Percentiles rank a stretch among this genome's conserved stretches.
phyloP scores from a whole-genome alignment of 257 asterid genomes.

The Pogostemon cablin region DNA sequence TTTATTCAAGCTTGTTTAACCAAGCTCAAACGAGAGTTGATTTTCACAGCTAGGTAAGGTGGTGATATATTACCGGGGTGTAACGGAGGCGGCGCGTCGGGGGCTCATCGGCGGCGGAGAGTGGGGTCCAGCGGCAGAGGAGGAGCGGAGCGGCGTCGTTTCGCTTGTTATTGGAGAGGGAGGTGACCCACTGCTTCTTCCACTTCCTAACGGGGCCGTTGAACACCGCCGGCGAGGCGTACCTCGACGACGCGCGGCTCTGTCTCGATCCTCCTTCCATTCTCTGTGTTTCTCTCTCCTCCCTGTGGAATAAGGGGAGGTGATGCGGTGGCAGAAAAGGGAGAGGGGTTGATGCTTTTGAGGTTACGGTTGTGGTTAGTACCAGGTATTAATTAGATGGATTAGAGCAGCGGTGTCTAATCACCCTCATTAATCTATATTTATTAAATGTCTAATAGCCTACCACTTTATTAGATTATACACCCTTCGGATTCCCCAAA shows the following conservation, averaged over 20 bases:
- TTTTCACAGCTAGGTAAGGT: neutral
- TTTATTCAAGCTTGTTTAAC: too few relatives aligned
- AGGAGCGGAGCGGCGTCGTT: slow-evolving; percentile 51
- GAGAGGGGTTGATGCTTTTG: slow-evolving; percentile 39
- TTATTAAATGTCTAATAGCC: too few relatives aligned
- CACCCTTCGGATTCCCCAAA: too few relatives aligned
- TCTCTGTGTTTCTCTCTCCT: slow-evolving; percentile 24
- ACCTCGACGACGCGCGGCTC: slow-evolving; percentile 70
- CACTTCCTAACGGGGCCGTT: slow-evolving; percentile 84
- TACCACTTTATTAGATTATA: too few relatives aligned
- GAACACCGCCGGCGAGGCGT: slow-evolving; percentile 61
- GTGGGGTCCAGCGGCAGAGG: slow-evolving; percentile 88
- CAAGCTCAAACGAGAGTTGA: too few relatives aligned
- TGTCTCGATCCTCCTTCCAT: slow-evolving; percentile 78
- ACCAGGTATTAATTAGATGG: slow-evolving; percentile 11
- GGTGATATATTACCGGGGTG: slow-evolving; percentile 54
- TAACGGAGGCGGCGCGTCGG: slow-evolving; percentile 79
- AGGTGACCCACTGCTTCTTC: slow-evolving; percentile 84
- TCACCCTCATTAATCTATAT: too few relatives aligned
- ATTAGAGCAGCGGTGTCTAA: too few relatives aligned
- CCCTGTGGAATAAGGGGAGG: neutral
- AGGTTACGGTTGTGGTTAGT: slow-evolving; percentile 34
- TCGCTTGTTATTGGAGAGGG: slow-evolving; percentile 37
- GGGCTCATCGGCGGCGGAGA: slow-evolving; percentile 51
- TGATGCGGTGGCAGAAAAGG: slow-evolving; percentile 36